These are phyloP conservation scores for Prunus yedoensis DNA, from an alignment of 331 rosid genomes.

Conservation along the genomic window DNA sequence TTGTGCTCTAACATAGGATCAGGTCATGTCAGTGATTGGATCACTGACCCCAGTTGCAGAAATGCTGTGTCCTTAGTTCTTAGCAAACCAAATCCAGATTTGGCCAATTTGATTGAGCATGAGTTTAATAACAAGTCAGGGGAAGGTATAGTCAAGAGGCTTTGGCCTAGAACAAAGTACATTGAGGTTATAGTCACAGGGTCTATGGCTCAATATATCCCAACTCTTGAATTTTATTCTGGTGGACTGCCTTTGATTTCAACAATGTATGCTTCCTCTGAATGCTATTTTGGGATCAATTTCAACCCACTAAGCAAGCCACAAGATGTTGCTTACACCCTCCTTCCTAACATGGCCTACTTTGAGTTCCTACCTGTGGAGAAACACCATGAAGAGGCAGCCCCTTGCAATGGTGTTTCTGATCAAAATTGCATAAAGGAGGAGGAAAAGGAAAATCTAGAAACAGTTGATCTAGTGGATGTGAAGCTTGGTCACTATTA, in stretches of 20 bases:
- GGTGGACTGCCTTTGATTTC: slow-evolving; percentile 49
- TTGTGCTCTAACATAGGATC: slow-evolving; percentile 36
- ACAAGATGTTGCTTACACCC: slow-evolving; percentile 47
- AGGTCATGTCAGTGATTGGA: slow-evolving; percentile 42
- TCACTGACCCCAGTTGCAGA: slow-evolving; percentile 36
- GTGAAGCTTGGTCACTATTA: slow-evolving; percentile 46
- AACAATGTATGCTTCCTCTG: slow-evolving; percentile 55
- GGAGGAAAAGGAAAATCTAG: slow-evolving; percentile 8
- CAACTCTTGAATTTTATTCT: slow-evolving; percentile 48
- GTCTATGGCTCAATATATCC: slow-evolving; percentile 53
- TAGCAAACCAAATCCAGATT: slow-evolving; percentile 18
- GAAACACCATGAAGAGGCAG: slow-evolving; percentile 17
- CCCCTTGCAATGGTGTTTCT: slow-evolving; percentile 19
- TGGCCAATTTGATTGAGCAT: slow-evolving; percentile 39
- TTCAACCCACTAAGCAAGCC: slow-evolving; percentile 42
- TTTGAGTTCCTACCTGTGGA: slow-evolving; percentile 49
- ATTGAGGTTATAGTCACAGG: slow-evolving; percentile 53
- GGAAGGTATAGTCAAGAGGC: slow-evolving; percentile 46
- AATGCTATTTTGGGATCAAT: slow-evolving; percentile 51
- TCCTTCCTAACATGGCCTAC: slow-evolving; percentile 53
- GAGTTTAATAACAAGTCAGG: slow-evolving; percentile 27
- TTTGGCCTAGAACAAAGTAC: slow-evolving; percentile 53
- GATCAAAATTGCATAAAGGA: slow-evolving; percentile 21
- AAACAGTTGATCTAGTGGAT: slow-evolving; percentile 42
- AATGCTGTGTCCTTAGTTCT: slow-evolving; percentile 29